Evolutionary conservation across 2,329 filamentous ascomycete genomes (phyloP), one percentile per base, ranked within the genome.

Genomic region (Dothideomycetes sp.): DNA sequence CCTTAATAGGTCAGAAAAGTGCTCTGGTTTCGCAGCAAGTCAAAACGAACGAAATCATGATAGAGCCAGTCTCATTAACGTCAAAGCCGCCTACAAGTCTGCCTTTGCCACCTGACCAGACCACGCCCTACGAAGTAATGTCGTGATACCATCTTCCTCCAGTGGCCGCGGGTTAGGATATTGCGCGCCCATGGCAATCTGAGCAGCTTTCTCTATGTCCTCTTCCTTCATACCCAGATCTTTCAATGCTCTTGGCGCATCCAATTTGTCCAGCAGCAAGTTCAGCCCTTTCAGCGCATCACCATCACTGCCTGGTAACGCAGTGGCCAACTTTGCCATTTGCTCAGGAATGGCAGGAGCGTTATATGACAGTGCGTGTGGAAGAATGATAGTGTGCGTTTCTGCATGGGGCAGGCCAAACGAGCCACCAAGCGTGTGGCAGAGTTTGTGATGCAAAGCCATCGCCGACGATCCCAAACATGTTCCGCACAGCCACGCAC

Each of bases 381-480:
- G 75, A 5, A 81, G 60, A 1, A 81, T 66, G 22, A 75, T 70
- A 0, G 75, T 75, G 49, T 81, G 78, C 0, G 76, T 80, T 53
- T 80, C 75, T 1, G 77, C 74, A 44, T 82, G 77, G 0, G 77
- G 75, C 5, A 82, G 64, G 45, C 73, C 69, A 55, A 81, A 78
- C 48, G 65, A 72, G 5, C 77, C 78, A 17, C 77, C 77, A 1
- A 81, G 62, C 0, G 72, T 73, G 51, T 81, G 77, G 58, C 76
- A 80, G 2, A 82, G 66, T 53, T 81, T 82, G 57, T 81, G 77
- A 51, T 81, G 78, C 11, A 81, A 65, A 2, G 73, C 68, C 73
- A 81, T 80, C 38, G 68, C 68, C 2, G 75, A 72, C 42, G 62
- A 70, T 4, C 75, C 76, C 1, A 80, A 63, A 48, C 73, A 77